phyloP scores from a whole-genome alignment of 805 yeast genomes.

The Yamadazyma takamatsuzukensis region DNA sequence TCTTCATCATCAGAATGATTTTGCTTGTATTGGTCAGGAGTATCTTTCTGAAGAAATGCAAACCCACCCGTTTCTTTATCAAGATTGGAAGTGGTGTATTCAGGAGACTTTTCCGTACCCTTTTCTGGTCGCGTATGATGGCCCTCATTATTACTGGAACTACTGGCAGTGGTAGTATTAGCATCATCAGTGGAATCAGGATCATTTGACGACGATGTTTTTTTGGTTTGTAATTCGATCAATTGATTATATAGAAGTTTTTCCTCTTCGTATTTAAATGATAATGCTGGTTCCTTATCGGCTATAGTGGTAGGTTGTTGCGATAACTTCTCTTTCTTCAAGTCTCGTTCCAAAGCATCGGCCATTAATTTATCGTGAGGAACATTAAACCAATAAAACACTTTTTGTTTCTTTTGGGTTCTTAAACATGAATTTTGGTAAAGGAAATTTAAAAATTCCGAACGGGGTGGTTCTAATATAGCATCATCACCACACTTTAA shows the following conservation, averaged over 20 bases:
- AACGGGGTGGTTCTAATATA: conserved; percentile 79
- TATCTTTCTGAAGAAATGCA: conserved; percentile 16
- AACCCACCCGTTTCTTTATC: not conserved
- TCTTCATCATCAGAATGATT: conserved; percentile 56
- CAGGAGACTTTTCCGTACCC: conserved; percentile 9
- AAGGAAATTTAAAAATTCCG: conserved; percentile 77
- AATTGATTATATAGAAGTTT: conserved; percentile 55
- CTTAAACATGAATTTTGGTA: conserved; percentile 83
- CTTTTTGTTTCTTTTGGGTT: conserved; percentile 96
- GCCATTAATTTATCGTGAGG: conserved; percentile 90
- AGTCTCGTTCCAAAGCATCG: conserved; percentile 90
- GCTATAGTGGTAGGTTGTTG: conserved; percentile 73
- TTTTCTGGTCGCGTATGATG: not conserved
- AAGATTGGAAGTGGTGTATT: conserved; percentile 7
- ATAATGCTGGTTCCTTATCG: conserved; percentile 70
- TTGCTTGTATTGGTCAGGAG: conserved; percentile 30
- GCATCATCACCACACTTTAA: conserved; percentile 87
- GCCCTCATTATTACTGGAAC: not conserved
- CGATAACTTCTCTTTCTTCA: conserved; percentile 65
- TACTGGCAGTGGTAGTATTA: conserved; percentile 5
- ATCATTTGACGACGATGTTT: too few species aligned
- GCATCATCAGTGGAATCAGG: conserved; percentile 8
- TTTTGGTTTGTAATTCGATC: conserved; percentile 32
- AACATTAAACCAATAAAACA: conserved; percentile 94
- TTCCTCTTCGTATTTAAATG: conserved; percentile 62